Conservation (phyloP, 2,329 filamentous ascomycete genomes). For the Karstenula rhodostoma region DNA sequence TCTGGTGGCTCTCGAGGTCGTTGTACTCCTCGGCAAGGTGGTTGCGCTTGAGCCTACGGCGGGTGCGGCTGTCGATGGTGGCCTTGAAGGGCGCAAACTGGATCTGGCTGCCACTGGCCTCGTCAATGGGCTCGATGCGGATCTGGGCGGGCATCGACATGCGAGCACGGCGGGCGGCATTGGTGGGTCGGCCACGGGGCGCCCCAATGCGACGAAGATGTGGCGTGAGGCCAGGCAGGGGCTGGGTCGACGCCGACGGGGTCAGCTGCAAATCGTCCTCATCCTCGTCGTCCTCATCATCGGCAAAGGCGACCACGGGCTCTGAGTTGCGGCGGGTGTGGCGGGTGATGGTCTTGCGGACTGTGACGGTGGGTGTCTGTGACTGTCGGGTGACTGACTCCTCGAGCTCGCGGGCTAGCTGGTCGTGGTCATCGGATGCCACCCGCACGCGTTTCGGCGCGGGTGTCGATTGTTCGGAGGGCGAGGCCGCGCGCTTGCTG, state of each 20-base stretch:
- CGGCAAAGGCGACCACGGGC: slow-evolving; percentile 32
- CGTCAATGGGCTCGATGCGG: slow-evolving; percentile 35
- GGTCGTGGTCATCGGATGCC: slow-evolving; percentile 38
- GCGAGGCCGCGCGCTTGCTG: slow-evolving; percentile 42
- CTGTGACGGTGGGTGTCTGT: slow-evolving; percentile 17
- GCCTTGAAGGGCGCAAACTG: slow-evolving; percentile 47
- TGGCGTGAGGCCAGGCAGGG: slow-evolving; percentile 40
- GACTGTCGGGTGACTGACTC: slow-evolving; percentile 40
- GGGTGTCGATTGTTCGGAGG: slow-evolving; percentile 31
- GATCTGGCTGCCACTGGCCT: slow-evolving; percentile 32
- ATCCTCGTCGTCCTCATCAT: slow-evolving; percentile 29
- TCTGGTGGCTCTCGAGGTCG: slow-evolving; percentile 47
- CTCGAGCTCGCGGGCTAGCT: slow-evolving; percentile 45
- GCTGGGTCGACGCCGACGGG: slow-evolving; percentile 36
- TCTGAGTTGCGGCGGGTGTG: slow-evolving; percentile 46
- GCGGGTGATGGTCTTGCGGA: slow-evolving; percentile 26
- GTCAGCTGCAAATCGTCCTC: slow-evolving; percentile 24
- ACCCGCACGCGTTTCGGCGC: slow-evolving; percentile 45
- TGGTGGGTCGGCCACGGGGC: slow-evolving; percentile 33
- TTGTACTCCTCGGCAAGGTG: slow-evolving; percentile 53
- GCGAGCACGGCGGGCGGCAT: slow-evolving; percentile 36
- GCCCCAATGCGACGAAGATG: slow-evolving; percentile 43
- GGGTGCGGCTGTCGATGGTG: slow-evolving; percentile 42
- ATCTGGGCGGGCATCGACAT: slow-evolving; percentile 49
- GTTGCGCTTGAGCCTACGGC: slow-evolving; percentile 51